Evolutionary conservation across 2,329 filamentous ascomycete species (phyloP).

Genomic region (Sporothrix schenckii): DNA sequence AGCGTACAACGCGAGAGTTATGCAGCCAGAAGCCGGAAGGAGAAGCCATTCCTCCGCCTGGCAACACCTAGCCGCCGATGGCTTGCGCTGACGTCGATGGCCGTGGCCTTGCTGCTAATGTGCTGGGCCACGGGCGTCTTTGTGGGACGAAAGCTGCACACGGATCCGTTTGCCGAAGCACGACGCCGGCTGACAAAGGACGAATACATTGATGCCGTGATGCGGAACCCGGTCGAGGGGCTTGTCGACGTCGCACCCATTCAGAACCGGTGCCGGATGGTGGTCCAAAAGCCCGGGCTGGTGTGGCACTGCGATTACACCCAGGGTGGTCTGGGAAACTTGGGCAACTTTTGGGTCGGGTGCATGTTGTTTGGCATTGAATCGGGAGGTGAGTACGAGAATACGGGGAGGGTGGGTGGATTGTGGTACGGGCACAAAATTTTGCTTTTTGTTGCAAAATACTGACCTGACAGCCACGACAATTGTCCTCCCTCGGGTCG

Average conservation of each 20-base stretch:
- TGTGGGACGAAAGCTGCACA: background rate
- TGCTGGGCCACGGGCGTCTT: constrained; percentile 4
- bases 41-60: background rate
- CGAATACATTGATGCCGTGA: constrained; percentile 34
- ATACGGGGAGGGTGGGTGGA: background rate
- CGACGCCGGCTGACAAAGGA: constrained; percentile 27
- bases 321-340: constrained; percentile 46
- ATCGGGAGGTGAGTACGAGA: constrained; percentile 27
- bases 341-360: constrained; percentile 44
- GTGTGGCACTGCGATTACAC: constrained; percentile 45
- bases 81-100: background rate
- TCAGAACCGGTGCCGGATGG: constrained; percentile 39
- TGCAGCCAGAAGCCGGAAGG: background rate
- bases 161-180: background rate
- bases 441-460: background rate
- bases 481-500: constrained; percentile 35
- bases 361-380: constrained; percentile 46
- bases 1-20: background rate
- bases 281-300: constrained; percentile 42
- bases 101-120: background rate
- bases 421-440: too few relatives aligned
- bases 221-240: constrained; percentile 35
- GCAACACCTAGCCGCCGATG: background rate
- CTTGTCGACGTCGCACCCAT: constrained; percentile 35
- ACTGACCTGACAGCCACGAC: constrained; percentile 31